Base-by-base conservation (phyloP, 2,329 filamentous ascomycete species). In the Hypocreales sp. region DNA sequence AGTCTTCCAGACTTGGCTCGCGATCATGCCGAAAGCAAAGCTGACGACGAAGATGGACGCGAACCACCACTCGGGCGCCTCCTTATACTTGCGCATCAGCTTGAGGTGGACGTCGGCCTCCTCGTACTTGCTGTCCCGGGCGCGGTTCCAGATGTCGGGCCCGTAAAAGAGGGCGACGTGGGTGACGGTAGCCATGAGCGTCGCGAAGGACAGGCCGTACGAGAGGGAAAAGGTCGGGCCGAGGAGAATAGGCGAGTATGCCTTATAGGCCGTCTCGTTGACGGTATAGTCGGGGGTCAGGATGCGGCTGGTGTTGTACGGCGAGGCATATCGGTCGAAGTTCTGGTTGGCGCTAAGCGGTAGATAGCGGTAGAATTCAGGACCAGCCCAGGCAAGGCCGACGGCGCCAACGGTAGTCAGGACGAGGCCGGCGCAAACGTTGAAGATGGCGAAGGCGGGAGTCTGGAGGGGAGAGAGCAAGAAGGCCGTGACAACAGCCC, bases 61-160 rank as follows among this genome's bases (percentile, higher is more conserved):
- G 34, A 70, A 74, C 68, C 68, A 74, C 64, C 63, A 72, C 20
- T 61, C 45, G 1, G 69, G 69, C 0, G 60, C 62, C 20, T 64
- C 51, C 32, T 57, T 56, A 42, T 71, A 75, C 31, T 60, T 63
- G 19, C 50, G 41, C 67, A 74, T 74, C 28, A 74, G 52, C 31
- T 58, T 58, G 25, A 53, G 46, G 36, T 71, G 67, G 5, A 69
- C 44, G 37, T 70, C 66, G 11, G 51, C 48, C 29, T 63, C 58
- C 13, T 66, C 47, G 23, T 46, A 45, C 17, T 44, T 42, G 13
- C 44, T 43, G 22, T 41, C 42, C 23, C 38, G 37, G 15, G 44
- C 42, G 11, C 51, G 48, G 11, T 40, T 38, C 34, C 45, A 38
- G 21, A 72, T 56, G 16, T 68, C 60, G 7, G 50, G 35, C 8